These are phyloP conservation scores for Zanthoxylum bungeanum DNA, from an alignment of 345 rosid species.

Conservation along the genomic window DNA sequence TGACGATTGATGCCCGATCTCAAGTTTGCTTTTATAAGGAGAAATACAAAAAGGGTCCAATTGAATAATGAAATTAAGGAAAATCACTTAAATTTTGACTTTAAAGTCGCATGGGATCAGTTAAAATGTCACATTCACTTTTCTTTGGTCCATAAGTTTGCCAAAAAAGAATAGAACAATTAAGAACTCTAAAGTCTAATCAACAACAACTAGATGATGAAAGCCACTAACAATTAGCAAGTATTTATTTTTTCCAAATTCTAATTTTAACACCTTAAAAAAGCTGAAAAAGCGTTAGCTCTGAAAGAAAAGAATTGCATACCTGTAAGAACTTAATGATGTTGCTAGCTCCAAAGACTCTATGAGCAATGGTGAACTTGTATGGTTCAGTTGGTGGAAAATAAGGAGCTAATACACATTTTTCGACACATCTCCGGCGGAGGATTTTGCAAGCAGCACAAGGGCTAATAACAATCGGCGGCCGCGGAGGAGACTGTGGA, in stretches of 20 bases:
- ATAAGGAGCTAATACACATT: conserved; percentile 66
- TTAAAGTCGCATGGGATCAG: not conserved
- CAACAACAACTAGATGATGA: not conserved
- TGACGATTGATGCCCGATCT: too few relatives aligned
- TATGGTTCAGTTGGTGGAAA: conserved; percentile 67
- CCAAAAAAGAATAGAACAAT: not conserved
- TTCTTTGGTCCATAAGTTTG: not conserved
- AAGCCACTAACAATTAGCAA: too few relatives aligned
- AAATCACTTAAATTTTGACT: not conserved
- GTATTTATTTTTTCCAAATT: too few relatives aligned
- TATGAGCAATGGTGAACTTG: conserved; percentile 65
- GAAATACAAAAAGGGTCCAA: not conserved
- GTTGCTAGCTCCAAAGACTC: conserved; percentile 67
- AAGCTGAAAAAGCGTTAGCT: too few relatives aligned
- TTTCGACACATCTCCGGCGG: conserved; percentile 58
- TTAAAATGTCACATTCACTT: not conserved
- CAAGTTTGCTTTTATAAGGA: not conserved
- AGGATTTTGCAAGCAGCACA: conserved; percentile 80
- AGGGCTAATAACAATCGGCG: conserved; percentile 42
- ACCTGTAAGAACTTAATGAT: conserved; percentile 73
- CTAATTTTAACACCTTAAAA: not conserved
- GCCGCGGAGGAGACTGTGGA: conserved; percentile 13
- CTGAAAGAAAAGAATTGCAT: too few relatives aligned
- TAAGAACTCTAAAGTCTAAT: not conserved
- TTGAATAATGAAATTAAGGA: not conserved